Evolutionary conservation across 768 basidiomycete genomes (phyloP), one percentile per base, ranked within the genome.

Genomic region (Mycena galopus): DNA sequence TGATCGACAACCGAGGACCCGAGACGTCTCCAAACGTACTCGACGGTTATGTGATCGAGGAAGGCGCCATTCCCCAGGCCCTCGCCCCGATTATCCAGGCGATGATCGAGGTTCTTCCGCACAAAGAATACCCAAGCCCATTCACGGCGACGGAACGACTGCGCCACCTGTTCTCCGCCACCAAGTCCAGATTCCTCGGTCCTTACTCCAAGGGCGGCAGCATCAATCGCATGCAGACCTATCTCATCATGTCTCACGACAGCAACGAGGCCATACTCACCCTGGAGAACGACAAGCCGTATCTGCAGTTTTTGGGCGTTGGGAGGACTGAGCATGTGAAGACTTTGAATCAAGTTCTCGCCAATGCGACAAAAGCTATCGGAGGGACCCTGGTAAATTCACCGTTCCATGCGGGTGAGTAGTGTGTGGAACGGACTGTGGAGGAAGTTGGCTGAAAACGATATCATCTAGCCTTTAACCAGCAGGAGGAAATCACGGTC

Each of bases 181-280:
- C 39, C 37, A 39, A 75, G 53, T 66, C 66, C 19, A 56, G 71
- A 19, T 53, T 77, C 30, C 55, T 73, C 6, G 76, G 76, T 2
- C 73, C 76, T 10, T 77, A 77, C 51, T 27, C 55, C 19, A 33
- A 51, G 64, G 68, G 68, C 50, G 65, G 71, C 33, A 65, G 63
- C 10, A n/a, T 75, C n/a, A 51, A 77, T 21, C 71, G 76, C 66
- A 77, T 65, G 57, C 73, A 75, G 44, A 77, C 69, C 1, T 77
- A 77, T 64, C 58, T 77, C 29, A 73, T 77, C 55, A 77, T 77
- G 76, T 72, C 71, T 30, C 76, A 77, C 62, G 76, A 77, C 42
- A 75, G 71, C 55, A 75, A 77, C 62, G 67, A 77, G 56, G 76
- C 55, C 5, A 60, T 71, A 4, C 11, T 77, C 35, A 67, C 67